phyloP scores from a whole-genome alignment of 495 filamentous ascomycete species.

The Tuber borchii region DNA sequence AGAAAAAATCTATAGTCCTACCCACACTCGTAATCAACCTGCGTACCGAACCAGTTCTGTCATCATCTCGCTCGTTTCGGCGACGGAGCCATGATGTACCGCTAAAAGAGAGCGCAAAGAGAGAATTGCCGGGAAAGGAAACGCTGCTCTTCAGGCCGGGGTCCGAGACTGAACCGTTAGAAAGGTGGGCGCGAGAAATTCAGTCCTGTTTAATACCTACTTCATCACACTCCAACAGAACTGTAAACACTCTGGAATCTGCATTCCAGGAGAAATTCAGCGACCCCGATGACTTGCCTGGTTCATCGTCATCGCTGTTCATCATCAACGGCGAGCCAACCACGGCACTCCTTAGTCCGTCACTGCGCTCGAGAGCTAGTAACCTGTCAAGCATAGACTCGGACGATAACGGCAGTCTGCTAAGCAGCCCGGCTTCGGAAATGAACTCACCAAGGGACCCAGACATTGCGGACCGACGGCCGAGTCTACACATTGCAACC shows the following conservation, averaged over 20 bases:
- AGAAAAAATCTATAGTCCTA: conserved; percentile 38
- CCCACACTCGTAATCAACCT: conserved; percentile 39
- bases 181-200: conserved; percentile 37
- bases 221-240: conserved; percentile 17
- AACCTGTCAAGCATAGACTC: conserved; percentile 40
- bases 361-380: conserved; percentile 35
- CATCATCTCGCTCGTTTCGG: conserved; percentile 37
- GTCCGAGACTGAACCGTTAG: conserved; percentile 25
- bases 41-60: conserved; percentile 24
- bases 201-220: conserved; percentile 23
- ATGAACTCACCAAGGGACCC: conserved; percentile 18
- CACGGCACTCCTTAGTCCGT: conserved; percentile 39
- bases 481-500: conserved; percentile 25
- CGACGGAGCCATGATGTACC: conserved; percentile 38
- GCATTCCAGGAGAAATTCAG: conserved; percentile 26
- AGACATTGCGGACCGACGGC: conserved; percentile 13
- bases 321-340: conserved; percentile 39
- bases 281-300: conserved; percentile 23
- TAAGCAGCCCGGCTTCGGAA: conserved; percentile 33
- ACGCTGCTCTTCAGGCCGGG: conserved; percentile 36
- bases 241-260: conserved; percentile 13
- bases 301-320: conserved; percentile 31
- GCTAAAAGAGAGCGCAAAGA: conserved; percentile 21
- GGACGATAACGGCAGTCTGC: conserved; percentile 33
- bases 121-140: conserved; percentile 18